Conservation (phyloP, 2,329 filamentous ascomycete genomes). For the Magnaporthales sp. region DNA sequence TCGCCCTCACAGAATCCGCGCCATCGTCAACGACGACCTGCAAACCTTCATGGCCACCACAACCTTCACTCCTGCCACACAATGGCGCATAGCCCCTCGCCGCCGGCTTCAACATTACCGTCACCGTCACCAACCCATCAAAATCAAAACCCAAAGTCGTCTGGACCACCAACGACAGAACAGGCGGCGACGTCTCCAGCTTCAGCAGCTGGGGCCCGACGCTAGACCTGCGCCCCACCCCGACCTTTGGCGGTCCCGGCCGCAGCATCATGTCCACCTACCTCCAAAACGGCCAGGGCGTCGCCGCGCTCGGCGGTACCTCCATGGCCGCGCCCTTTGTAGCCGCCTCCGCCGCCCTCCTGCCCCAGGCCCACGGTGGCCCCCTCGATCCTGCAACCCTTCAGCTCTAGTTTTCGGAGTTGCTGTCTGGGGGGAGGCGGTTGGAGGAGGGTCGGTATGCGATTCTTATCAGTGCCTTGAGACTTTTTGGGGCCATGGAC, state of each 20-base stretch:
- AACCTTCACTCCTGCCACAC: not conserved
- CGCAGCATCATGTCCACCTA: conserved; percentile 1
- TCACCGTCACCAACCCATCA: conserved; percentile 26
- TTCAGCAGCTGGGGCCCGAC: conserved; percentile 4
- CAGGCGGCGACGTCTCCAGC: not conserved
- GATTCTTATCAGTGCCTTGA: not conserved
- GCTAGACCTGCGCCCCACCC: not conserved
- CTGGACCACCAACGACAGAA: not conserved
- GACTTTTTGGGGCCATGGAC: not conserved
- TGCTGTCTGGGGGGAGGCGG: not conserved
- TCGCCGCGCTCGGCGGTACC: not conserved
- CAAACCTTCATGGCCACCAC: not conserved
- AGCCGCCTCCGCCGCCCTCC: conserved; percentile 1
- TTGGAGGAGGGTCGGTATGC: not conserved
- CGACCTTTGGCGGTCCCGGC: conserved; percentile 9
- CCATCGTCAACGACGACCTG: conserved; percentile 1
- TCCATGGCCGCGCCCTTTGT: not conserved
- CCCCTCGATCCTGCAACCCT: not conserved
- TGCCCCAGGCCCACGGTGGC: not conserved
- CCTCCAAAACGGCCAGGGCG: not conserved
- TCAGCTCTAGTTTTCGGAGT: not conserved
- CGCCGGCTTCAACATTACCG: conserved; percentile 19
- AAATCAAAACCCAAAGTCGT: conserved; percentile 21
- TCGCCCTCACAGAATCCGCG: not conserved
- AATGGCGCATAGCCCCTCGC: conserved; percentile 28